Evolutionary conservation across 129 eudicot genomes (phyloP), one percentile per base, ranked within the genome.

Genomic region (Tagetes patula): DNA sequence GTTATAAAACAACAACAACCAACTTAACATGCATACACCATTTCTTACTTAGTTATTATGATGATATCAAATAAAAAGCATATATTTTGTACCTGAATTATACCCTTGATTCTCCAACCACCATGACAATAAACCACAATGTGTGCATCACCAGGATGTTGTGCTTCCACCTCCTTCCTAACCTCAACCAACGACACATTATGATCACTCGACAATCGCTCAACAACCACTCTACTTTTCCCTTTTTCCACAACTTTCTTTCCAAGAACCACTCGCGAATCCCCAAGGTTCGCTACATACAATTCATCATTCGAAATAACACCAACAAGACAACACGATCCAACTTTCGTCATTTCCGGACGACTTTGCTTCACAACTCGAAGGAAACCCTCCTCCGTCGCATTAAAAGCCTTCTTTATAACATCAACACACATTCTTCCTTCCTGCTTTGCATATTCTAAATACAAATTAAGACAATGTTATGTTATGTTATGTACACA

Each of bases 71-170:
- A 56, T 7, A 56, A 37, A 56, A 56, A 30, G 6, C 62, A 33
- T 20, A 20, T 20, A 59, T 7, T 10, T 33, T 9, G 40, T 81
- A 93, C 98, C 98, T 93, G 98, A 68, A 93, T 93, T 75, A 89
- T 89, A 61, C 98, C 98, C 74, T 87, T 93, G 62, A 93, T 89
- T 79, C 98, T 93, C 98, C 98, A 93, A 82, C 86, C 98, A 30
- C 98, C 98, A 37, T 88, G 88, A 63, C 84, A 76, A 73, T 89
- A 77, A 39, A 93, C 84, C 33, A 93, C 98, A 42, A 93, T 70
- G 46, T 87, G 81, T 31, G 91, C 67, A 71, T 89, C 95, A 60
- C 86, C 95, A 27, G 98, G 96, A 84, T 93, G 96, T 56, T 87
- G 95, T 9, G 95, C 88, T 85, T 93, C 86, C 37, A 93, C 98